Evolutionary conservation across 768 basidiomycete genomes (phyloP).

Genomic region (Serendipita sp.): DNA sequence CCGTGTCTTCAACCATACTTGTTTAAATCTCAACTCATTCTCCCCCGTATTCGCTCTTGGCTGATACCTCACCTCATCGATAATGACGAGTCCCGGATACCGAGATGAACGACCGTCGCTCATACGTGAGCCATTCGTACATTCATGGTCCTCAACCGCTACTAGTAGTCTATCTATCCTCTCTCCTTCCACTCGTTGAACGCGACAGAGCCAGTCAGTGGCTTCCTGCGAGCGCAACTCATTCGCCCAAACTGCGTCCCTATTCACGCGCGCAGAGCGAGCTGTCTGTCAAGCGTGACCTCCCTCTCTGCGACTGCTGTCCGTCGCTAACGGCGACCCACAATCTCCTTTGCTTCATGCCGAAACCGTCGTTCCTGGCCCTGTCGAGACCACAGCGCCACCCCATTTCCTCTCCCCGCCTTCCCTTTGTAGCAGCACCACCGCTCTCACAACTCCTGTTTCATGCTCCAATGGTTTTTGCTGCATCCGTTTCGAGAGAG

Average conservation of each 20-base stretch:
- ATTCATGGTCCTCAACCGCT: background rate
- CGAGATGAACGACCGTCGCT: too few relatives aligned
- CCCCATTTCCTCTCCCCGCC: too few relatives aligned
- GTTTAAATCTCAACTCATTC: background rate
- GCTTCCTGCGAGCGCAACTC: background rate
- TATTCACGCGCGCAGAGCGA: background rate
- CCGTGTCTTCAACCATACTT: constrained; percentile 12
- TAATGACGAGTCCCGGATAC: too few relatives aligned
- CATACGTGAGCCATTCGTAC: too few relatives aligned
- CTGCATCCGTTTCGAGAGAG: too few relatives aligned
- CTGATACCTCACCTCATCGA: too few relatives aligned
- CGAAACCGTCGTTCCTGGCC: background rate
- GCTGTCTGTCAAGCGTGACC: background rate
- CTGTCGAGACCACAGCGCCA: constrained; percentile 6
- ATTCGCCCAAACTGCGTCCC: background rate
- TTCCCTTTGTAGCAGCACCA: too few relatives aligned
- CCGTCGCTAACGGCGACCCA: constrained; percentile 6
- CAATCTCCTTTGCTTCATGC: background rate
- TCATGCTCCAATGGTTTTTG: too few relatives aligned
- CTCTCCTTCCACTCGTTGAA: background rate
- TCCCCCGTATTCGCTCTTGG: background rate
- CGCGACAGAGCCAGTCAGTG: background rate
- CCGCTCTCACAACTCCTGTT: too few relatives aligned
- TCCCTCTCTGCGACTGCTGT: background rate
- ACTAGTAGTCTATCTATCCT: too few relatives aligned